Base-by-base conservation (phyloP, 192 early-diverging fungal genomes). In the Pilaira anomala region DNA sequence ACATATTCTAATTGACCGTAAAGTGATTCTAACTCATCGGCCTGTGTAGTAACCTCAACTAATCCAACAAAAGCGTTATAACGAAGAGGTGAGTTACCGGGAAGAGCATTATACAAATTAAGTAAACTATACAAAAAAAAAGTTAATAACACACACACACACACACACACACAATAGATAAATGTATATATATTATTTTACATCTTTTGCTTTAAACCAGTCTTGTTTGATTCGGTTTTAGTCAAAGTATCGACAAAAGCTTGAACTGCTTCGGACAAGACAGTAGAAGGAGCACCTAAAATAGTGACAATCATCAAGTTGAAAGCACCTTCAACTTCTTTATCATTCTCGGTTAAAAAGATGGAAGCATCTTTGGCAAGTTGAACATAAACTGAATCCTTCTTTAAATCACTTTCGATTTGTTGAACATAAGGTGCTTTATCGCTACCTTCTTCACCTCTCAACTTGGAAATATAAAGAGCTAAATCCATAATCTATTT, bases 31-130 rank as follows among this genome's bases (percentile, higher is more conserved):
- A 92, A 68, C 55, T 89, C 88, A 62, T 86, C 85, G 39, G 76
- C 77, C 51, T 87, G 76, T 30, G 81, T 77, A 16, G 92, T 93
- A 66, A 91, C 81, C 40, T 81, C 80, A 24, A 95, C 78, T 65
- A 97, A 88, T 60, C 85, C 77, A 45, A 77, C 55, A 68, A 92
- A 95, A 60, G 90, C 87, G 21, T 82, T 64, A 67, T 78, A 85
- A 30, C 86, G 87, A 56, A 79, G 79, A 55, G 79, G 57, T 18
- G 71, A 80, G 50, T 68, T 72, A 41, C 69, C 69, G 41, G 82
- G 82, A 29, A 90, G 76, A 58, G 87, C 79, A 77, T 94, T 95
- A 83, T 91, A 98, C 55, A 96, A 79, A 79, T 92, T 95, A 13
- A 73, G 74, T 21, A 83, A 59, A 11, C 66, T 78, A 2, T 28